Percentiles rank a stretch among this genome's conserved stretches.
phyloP scores from a whole-genome alignment of 1,284 basidiomycete species.

The Irpex sp. region DNA sequence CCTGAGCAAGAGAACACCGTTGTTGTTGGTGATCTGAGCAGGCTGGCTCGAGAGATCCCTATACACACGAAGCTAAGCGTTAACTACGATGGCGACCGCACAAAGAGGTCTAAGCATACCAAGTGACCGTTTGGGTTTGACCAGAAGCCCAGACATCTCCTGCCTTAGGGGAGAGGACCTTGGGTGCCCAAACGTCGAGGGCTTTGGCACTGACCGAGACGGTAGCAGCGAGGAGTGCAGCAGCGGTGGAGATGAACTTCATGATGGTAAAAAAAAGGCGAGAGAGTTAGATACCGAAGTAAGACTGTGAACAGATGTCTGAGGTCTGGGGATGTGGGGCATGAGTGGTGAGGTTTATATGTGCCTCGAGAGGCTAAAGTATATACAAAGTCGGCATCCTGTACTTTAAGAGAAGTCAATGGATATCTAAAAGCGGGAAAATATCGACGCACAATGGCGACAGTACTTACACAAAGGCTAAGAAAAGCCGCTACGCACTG shows the following conservation, averaged over 20 bases:
- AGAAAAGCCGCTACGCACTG: too few species aligned
- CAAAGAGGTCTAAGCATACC: slow-evolving; percentile 26
- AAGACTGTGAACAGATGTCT: too few species aligned
- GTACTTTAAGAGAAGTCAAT: too few species aligned
- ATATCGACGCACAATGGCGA: too few species aligned
- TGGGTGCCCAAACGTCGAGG: slow-evolving; percentile 10
- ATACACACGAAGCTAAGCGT: slow-evolving; percentile 1
- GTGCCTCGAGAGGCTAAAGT: too few species aligned
- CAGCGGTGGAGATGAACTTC: slow-evolving; percentile 11
- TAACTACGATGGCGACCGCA: background rate
- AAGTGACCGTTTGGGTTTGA: slow-evolving; percentile 28
- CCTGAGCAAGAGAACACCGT: slow-evolving; percentile 36
- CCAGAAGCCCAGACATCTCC: slow-evolving; percentile 7
- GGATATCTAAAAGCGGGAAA: too few species aligned
- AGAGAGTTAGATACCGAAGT: background rate
- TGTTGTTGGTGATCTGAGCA: slow-evolving; percentile 40
- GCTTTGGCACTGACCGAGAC: background rate
- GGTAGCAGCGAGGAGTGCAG: slow-evolving; percentile 7
- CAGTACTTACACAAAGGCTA: too few species aligned
- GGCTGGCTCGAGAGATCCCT: slow-evolving; percentile 37
- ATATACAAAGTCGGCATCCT: too few species aligned
- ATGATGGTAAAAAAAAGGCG: slow-evolving; percentile 1
- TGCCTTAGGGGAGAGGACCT: slow-evolving; percentile 3
- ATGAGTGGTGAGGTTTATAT: too few species aligned
- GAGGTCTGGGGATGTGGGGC: too few species aligned